phyloP scores from a whole-genome alignment of 306 rosid genomes.

The Quercus mongolica region DNA sequence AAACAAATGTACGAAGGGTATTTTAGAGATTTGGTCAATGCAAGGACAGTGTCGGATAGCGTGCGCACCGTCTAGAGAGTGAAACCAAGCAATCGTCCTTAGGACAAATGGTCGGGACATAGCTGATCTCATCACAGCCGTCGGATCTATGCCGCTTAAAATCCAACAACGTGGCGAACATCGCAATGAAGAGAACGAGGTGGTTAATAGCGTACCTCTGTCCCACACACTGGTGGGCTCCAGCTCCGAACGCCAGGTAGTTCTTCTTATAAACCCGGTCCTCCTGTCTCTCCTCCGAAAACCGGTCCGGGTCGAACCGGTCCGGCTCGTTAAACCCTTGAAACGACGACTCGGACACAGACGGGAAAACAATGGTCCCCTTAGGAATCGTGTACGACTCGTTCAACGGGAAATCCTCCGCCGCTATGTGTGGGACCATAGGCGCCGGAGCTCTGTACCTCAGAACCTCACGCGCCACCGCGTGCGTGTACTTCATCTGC shows the following conservation, averaged over 20 bases:
- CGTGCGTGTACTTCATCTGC: conserved; percentile 71
- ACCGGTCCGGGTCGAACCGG: conserved; percentile 84
- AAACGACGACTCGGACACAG: conserved; percentile 67
- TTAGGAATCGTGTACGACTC: conserved; percentile 59
- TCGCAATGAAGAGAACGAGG: conserved; percentile 75
- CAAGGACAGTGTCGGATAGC: conserved; percentile 38
- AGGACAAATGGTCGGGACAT: conserved; percentile 79
- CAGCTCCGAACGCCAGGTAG: conserved; percentile 83
- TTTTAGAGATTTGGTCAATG: background rate
- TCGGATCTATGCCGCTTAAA: conserved; percentile 71
- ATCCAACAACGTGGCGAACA: conserved; percentile 68
- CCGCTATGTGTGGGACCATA: conserved; percentile 75
- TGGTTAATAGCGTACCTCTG: conserved; percentile 88
- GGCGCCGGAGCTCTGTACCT: conserved; percentile 80
- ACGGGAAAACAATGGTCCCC: conserved; percentile 82
- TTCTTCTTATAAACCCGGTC: conserved; percentile 64
- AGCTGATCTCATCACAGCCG: conserved; percentile 81
- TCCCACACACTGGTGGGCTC: conserved; percentile 92
- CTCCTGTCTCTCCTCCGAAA: conserved; percentile 67
- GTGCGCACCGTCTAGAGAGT: conserved; percentile 44
- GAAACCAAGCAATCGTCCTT: conserved; percentile 80
- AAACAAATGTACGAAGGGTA: background rate
- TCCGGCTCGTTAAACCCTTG: conserved; percentile 82
- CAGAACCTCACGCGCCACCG: conserved; percentile 92
- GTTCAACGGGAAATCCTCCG: conserved; percentile 52